Evolutionary conservation across 345 rosid genomes (phyloP).

Genomic region (Heritiera fomes): DNA sequence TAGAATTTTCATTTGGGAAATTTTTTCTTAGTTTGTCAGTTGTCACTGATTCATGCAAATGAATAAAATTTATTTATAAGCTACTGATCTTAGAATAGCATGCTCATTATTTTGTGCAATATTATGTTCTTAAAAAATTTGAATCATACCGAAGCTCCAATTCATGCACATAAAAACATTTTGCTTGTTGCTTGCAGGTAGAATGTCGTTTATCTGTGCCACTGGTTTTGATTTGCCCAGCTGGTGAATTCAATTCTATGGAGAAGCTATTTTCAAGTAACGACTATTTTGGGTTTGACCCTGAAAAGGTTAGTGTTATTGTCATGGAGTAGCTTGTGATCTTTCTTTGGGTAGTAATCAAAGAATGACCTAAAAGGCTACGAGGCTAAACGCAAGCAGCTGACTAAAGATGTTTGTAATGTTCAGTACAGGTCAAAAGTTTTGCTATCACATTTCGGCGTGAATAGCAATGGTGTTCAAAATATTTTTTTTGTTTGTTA

Average conservation of each 20-base stretch:
- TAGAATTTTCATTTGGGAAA: conserved; percentile 18
- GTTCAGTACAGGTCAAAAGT: not conserved
- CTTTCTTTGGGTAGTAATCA: not conserved
- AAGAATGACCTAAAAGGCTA: not conserved
- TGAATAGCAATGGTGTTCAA: not conserved
- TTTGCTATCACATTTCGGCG: not conserved
- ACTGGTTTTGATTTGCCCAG: conserved; percentile 55
- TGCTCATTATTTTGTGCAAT: too few relatives aligned
- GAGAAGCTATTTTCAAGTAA: conserved; percentile 49
- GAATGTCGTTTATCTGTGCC: conserved; percentile 70
- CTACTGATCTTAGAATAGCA: too few relatives aligned
- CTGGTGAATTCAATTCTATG: conserved; percentile 43
- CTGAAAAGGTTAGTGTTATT: conserved; percentile 54
- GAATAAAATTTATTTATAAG: not conserved
- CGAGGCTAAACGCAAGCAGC: not conserved
- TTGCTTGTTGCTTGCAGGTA: conserved; percentile 41
- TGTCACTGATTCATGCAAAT: not conserved
- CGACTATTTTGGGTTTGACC: conserved; percentile 69
- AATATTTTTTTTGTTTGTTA: not conserved
- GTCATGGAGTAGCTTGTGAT: not conserved
- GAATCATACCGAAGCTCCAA: too few relatives aligned
- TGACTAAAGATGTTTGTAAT: not conserved
- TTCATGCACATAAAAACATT: too few relatives aligned
- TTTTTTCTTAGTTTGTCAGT: not conserved
- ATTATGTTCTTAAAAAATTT: too few relatives aligned